These are phyloP conservation scores for Chrysosporium queenslandicum DNA, from an alignment of 2,329 filamentous ascomycete genomes.

Conservation along the genomic window DNA sequence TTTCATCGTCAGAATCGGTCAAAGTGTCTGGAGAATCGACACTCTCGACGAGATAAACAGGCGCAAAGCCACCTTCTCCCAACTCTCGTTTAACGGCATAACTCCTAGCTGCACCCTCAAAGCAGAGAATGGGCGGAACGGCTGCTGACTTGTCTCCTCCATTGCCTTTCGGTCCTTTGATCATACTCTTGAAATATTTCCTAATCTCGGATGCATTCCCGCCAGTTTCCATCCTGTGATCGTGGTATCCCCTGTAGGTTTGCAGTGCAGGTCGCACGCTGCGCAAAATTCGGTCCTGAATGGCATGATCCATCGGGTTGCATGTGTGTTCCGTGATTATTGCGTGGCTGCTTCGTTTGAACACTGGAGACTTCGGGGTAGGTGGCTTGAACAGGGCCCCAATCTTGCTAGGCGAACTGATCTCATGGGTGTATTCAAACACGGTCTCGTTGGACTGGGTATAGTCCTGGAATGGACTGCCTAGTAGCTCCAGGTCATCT, in stretches of 20 bases:
- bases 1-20: conserved; percentile 28
- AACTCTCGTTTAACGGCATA: conserved; percentile 79
- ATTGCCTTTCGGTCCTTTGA: conserved; percentile 36
- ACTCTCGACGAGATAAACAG: conserved; percentile 80
- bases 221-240: conserved; percentile 54
- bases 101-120: conserved; percentile 53
- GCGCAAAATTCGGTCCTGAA: conserved; percentile 65
- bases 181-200: conserved; percentile 64
- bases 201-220: conserved; percentile 66
- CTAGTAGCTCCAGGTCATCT: conserved; percentile 42
- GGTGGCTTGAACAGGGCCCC: conserved; percentile 29
- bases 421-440: conserved; percentile 26
- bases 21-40: conserved; percentile 45
- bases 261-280: conserved; percentile 62
- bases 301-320: conserved; percentile 72
- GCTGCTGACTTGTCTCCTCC: conserved; percentile 49
- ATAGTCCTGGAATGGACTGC: conserved; percentile 64
- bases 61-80: conserved; percentile 86
- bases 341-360: conserved; percentile 1
- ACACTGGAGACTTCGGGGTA: conserved; percentile 15
- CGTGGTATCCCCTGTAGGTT: conserved; percentile 69
- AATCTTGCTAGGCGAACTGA: conserved; percentile 30
- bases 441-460: conserved; percentile 44
- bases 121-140: conserved; percentile 55
- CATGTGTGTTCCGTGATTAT: conserved; percentile 75